Evolutionary conservation across 2,329 filamentous ascomycete species (phyloP).

Genomic region (Pleochaeta shiraiana): DNA sequence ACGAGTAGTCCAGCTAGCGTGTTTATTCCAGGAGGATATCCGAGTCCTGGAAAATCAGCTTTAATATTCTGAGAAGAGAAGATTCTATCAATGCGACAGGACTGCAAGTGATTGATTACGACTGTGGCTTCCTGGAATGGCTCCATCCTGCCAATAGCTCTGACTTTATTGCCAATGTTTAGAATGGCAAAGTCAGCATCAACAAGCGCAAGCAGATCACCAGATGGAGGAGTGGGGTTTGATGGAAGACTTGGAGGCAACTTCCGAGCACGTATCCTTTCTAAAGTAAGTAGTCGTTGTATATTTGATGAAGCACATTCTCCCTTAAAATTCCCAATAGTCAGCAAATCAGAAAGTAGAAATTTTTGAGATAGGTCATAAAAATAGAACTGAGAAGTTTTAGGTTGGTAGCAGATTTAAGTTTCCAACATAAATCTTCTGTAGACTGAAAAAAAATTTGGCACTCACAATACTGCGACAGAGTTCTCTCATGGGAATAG

Average conservation of each 20-base stretch:
- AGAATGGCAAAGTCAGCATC: slow-evolving; percentile 13
- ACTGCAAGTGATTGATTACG: slow-evolving; percentile 10
- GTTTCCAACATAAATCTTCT: no score
- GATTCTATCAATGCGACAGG: slow-evolving; percentile 8
- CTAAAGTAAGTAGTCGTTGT: slow-evolving; percentile 9
- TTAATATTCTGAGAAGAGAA: slow-evolving; percentile 9
- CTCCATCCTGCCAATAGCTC: slow-evolving; percentile 11
- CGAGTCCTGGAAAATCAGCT: slow-evolving; percentile 10
- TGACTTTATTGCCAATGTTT: slow-evolving; percentile 10
- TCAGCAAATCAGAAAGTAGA: no score
- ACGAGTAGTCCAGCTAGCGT: slow-evolving; percentile 10
- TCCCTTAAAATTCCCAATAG: no score
- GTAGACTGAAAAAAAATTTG: background rate
- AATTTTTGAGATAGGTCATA: no score
- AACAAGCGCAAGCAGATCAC: slow-evolving; percentile 10
- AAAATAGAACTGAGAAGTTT: no score
- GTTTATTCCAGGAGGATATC: slow-evolving; percentile 8
- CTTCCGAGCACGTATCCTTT: slow-evolving; percentile 9
- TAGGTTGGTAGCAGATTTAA: no score
- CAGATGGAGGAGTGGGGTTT: slow-evolving; percentile 5
- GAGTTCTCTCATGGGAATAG: slow-evolving; percentile 77
- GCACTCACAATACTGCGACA: slow-evolving; percentile 45
- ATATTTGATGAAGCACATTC: slow-evolving; percentile 12
- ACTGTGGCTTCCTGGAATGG: slow-evolving; percentile 12
- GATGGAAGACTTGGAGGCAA: background rate